Evolutionary conservation across 176 grass and related monocot species (phyloP), one percentile per base, ranked within the genome.

Genomic region (Triticum monococcum): DNA sequence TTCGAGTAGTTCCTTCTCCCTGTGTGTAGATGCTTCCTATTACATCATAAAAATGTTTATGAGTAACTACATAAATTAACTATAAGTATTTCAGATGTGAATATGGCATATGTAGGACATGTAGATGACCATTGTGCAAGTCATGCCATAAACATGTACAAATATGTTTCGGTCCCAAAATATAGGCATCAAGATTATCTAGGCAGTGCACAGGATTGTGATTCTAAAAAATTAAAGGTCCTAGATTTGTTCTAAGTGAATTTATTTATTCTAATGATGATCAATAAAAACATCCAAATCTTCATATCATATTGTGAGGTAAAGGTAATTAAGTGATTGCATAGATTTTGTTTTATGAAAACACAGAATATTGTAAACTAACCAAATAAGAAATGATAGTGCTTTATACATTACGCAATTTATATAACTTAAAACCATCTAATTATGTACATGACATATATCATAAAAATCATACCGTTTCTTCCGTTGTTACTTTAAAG

Each of bases 401-500:
- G 22, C 22, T 12, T 20, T 57, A 14, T 17, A 64, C 16, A 80
- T 35, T 13, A 61, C 25, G 7, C 1, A 81, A 11, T 22, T n/a
- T 1, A 54, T 26, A 77, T 50, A 37, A 2, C 0, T 22, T 8
- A 65, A 36, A 52, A 66, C 35, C 59, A 69, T 22, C 2, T 38
- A 46, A 28, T 32, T 52, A 59, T 24, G 1, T 38, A 38, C 0
- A 48, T 2, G 63, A 52, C 3, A 4, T 45, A 16, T 2, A 32
- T 56, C 13, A 30, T 24, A 24, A 23, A 36, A 60, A 8, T 4
- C 32, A 67, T 88, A 92, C 94, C 94, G 87, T 93, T 87, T 83
- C 85, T 70, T 86, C 79, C 5, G 63, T 88, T 70, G 82, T 93
- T 40, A 95, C 80, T 87, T 90, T 93, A 68, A 95, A 95, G 4